phyloP scores from a whole-genome alignment of 164 flowering plant genomes.

The Magnolia sinica region DNA sequence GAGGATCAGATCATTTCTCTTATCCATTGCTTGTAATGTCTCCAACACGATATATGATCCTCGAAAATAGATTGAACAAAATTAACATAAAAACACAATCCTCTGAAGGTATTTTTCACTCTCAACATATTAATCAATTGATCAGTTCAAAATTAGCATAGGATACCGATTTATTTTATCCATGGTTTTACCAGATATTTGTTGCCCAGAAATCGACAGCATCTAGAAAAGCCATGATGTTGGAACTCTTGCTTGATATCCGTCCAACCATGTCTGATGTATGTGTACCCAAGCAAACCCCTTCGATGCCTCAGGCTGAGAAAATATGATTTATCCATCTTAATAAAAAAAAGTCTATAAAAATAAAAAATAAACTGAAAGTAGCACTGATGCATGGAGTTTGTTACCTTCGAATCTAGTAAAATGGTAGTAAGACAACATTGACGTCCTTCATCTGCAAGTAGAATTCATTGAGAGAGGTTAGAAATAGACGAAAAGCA shows the following conservation, averaged over 20 bases:
- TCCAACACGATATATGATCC: too few relatives aligned
- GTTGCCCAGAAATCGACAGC: neutral
- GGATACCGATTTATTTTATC: neutral
- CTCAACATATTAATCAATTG: neutral
- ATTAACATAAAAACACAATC: neutral
- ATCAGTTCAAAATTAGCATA: neutral
- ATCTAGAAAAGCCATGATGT: slow-evolving; percentile 38
- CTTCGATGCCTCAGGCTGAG: slow-evolving; percentile 18
- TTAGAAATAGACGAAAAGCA: neutral
- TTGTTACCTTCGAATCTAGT: slow-evolving; percentile 40
- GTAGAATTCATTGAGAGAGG: neutral
- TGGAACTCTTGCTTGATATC: slow-evolving; percentile 25
- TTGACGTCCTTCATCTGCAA: slow-evolving; percentile 43
- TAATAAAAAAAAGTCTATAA: neutral
- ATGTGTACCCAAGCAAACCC: slow-evolving; percentile 45
- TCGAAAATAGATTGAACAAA: too few relatives aligned
- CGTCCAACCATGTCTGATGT: slow-evolving; percentile 60
- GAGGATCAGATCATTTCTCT: too few relatives aligned
- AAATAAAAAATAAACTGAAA: neutral
- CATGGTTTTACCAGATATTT: neutral
- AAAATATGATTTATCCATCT: slow-evolving; percentile 2
- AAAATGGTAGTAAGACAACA: slow-evolving; percentile 41
- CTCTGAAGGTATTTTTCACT: neutral
- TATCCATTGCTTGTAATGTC: too few relatives aligned
- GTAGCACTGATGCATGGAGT: neutral